These are phyloP conservation scores for Carex littledalei DNA, from an alignment of 176 grass and related monocot species.

Conservation along the genomic window DNA sequence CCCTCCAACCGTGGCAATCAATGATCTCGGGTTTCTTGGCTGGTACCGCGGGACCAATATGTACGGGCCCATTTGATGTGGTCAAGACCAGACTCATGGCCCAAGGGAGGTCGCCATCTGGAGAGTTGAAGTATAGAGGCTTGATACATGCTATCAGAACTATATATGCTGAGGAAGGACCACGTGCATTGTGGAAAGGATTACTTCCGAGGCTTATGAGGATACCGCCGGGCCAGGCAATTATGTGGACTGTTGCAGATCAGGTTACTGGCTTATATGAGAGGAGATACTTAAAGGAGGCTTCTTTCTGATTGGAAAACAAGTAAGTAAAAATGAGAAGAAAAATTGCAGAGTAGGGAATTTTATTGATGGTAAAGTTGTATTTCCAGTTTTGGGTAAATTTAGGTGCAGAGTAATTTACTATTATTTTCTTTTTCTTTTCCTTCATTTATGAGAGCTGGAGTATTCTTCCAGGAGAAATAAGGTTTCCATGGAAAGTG, in stretches of 20 bases:
- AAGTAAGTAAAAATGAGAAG: neutral
- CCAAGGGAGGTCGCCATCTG: slow-evolving; percentile 45
- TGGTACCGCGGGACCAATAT: slow-evolving; percentile 85
- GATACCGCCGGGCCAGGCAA: slow-evolving; percentile 98
- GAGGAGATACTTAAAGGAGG: slow-evolving; percentile 38
- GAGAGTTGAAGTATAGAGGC: slow-evolving; percentile 68
- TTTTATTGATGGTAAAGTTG: neutral
- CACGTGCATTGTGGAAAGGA: slow-evolving; percentile 78
- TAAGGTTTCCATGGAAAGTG: neutral
- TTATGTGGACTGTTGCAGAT: slow-evolving; percentile 95
- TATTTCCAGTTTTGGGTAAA: slow-evolving; percentile 14
- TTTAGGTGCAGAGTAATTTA: slow-evolving; percentile 1
- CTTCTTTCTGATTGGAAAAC: slow-evolving; percentile 30
- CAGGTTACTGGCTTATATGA: slow-evolving; percentile 94
- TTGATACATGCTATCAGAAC: slow-evolving; percentile 75
- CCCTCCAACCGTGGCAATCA: slow-evolving; percentile 84
- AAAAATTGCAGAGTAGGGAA: neutral
- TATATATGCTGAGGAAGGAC: slow-evolving; percentile 73
- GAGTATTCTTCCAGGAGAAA: slow-evolving; percentile 19
- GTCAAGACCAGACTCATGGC: slow-evolving; percentile 97
- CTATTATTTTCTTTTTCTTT: slow-evolving; percentile 3
- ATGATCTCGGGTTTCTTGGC: slow-evolving; percentile 98
- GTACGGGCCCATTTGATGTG: slow-evolving; percentile 85
- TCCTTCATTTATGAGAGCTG: slow-evolving; percentile 5
- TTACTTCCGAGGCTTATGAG: slow-evolving; percentile 96